These are phyloP conservation scores for Starmerella geochares DNA, from an alignment of 805 yeast species.

Conservation along the genomic window DNA sequence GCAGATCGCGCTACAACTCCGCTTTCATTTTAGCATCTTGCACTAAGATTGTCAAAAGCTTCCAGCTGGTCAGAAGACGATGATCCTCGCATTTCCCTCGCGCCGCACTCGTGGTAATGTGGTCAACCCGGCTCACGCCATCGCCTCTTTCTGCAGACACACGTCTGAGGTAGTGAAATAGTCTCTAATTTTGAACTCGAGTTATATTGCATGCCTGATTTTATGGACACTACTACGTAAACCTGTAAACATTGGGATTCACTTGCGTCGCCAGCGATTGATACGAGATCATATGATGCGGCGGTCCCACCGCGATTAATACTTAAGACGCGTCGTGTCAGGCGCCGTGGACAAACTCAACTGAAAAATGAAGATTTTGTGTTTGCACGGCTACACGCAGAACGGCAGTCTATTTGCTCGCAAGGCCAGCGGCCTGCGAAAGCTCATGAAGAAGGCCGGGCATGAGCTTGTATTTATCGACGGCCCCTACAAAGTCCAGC, in stretches of 20 bases:
- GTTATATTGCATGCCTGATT: no score
- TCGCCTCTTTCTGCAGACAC: no score
- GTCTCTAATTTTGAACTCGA: no score
- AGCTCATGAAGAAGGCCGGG: conserved; percentile 54
- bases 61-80: no score
- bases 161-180: no score
- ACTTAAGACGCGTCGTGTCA: background rate
- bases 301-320: background rate
- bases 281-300: conserved; percentile 7
- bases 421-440: conserved; percentile 81
- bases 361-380: conserved; percentile 45
- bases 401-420: conserved; percentile 73
- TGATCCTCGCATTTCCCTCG: no score
- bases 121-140: no score
- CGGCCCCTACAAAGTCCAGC: conserved; percentile 59
- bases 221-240: no score
- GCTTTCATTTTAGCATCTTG: no score
- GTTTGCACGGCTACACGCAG: conserved; percentile 76
- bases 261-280: background rate
- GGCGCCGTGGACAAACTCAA: background rate
- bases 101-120: no score
- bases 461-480: conserved; percentile 67
- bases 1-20: background rate
- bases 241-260: no score
- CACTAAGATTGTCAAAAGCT: no score